A percentile compares a stretch with the other conserved stretches of the same genome.
Evolutionary conservation across 2,329 filamentous ascomycete species (phyloP).

Genomic region (Cercospora canescens): DNA sequence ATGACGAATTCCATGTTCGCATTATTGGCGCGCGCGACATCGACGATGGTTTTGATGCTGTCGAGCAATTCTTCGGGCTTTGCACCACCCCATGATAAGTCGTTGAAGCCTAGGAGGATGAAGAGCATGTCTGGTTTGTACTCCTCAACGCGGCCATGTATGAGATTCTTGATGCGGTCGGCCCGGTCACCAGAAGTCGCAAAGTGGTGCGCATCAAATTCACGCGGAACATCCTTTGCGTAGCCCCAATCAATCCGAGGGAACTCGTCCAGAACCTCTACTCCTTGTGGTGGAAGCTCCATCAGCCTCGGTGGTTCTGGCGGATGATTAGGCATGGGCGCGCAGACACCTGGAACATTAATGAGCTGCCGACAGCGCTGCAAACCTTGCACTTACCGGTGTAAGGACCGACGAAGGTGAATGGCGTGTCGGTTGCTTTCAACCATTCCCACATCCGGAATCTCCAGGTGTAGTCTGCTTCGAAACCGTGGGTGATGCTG

Average conservation of each 20-base stretch:
- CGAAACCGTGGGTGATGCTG: conserved; percentile 30
- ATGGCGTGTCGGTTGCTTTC: conserved; percentile 26
- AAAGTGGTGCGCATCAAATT: conserved; percentile 27
- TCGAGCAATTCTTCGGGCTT: conserved; percentile 24
- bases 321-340: neutral
- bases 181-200: conserved; percentile 35
- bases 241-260: conserved; percentile 34
- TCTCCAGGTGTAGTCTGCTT: conserved; percentile 47
- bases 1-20: conserved; percentile 23
- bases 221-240: conserved; percentile 29
- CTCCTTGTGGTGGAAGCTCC: neutral
- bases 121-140: conserved; percentile 37
- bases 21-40: conserved; percentile 34
- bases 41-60: conserved; percentile 33
- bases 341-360: conserved; percentile 4
- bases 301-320: conserved; percentile 6
- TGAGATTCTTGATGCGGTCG: conserved; percentile 32
- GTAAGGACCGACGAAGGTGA: conserved; percentile 40
- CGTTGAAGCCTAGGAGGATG: conserved; percentile 29
- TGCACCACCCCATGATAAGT: conserved; percentile 28
- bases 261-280: neutral
- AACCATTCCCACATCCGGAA: conserved; percentile 47
- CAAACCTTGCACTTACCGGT: neutral
- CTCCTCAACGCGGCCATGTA: conserved; percentile 32
- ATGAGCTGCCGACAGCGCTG: neutral